Base-by-base conservation (phyloP, 2,329 filamentous ascomycete species). In the Nemania diffusa region DNA sequence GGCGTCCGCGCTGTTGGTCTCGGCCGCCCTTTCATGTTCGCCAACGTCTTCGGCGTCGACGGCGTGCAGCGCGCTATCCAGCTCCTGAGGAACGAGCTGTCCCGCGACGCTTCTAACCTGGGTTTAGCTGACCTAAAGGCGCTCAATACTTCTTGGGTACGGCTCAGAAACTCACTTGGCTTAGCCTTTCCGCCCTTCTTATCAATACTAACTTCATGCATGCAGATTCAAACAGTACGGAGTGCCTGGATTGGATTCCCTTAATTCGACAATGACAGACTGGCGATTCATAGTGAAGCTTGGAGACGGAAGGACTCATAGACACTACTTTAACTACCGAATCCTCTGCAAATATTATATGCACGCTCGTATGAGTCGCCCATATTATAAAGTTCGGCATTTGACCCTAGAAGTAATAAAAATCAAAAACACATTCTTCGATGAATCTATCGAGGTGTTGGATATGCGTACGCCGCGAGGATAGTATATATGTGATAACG, bases 21-120 rank as follows among this genome's bases (percentile, higher is more conserved):
- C 4, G 83, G 82, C 11, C 72, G 83, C 20, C 78, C 80, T 6
- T 78, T 83, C 68, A 83, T 85, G 81, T 85, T 79, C 71, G 79
- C 81, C 24, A 84, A 84, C 69, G 74, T 80, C 24, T 85, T 81
- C 67, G 84, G 84, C 6, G 73, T 76, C 27, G 77, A 78, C 4
- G 84, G 84, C 46, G 83, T 85, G 0, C 71, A 73, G 63, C 78
- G 76, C 69, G 79, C 77, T 1, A 79, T 83, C 56, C 69, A 80
- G 20, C 77, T 85, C 3, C 73, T 84, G 66, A 84, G 82, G 77
- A 74, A 78, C 59, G 83, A 85, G 77, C 74, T 84, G 44, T 67
- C 69, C 3, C 69, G 72, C 24, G 76, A 78, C 57, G 75, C 72
- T 3, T 73, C 74, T 37, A 75, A 77, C 34, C 62, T 73, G 15